Evolutionary conservation across 2,329 filamentous ascomycete genomes (phyloP).

Genomic region (Neofusicoccum ribis): DNA sequence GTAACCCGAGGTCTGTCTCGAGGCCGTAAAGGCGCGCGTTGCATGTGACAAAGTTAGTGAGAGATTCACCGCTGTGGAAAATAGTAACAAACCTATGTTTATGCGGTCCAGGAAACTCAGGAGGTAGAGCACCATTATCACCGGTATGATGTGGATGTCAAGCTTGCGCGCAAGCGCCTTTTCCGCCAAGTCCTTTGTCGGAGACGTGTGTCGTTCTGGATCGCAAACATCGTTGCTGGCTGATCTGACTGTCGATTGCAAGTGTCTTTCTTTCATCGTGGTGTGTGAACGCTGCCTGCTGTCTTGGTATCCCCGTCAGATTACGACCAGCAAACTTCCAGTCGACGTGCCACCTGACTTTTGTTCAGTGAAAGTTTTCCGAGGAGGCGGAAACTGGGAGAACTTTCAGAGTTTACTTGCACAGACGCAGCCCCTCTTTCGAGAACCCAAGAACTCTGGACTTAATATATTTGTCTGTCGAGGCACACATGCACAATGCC

Average conservation of each 20-base stretch:
- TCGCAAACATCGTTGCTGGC: background rate
- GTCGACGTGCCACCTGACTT: background rate
- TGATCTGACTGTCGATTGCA: background rate
- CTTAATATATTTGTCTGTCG: background rate
- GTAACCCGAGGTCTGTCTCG: conserved; percentile 61
- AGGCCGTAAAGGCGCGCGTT: conserved; percentile 66
- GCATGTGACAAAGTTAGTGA: conserved; percentile 35
- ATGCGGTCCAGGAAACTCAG: conserved; percentile 77
- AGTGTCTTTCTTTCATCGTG: background rate
- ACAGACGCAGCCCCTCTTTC: no score
- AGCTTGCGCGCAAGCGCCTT: conserved; percentile 63
- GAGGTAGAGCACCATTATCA: conserved; percentile 70
- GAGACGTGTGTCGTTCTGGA: conserved; percentile 23
- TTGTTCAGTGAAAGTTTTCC: no score
- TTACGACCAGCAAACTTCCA: background rate
- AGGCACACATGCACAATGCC: background rate
- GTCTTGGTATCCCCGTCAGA: no score
- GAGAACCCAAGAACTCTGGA: background rate
- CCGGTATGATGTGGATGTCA: conserved; percentile 63
- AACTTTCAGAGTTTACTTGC: no score
- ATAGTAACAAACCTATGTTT: conserved; percentile 53
- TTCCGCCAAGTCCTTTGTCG: conserved; percentile 44
- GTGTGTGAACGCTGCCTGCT: background rate
- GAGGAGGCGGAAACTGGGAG: no score
- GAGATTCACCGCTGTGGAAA: background rate